Conservation (phyloP, 768 basidiomycete genomes). For the Lactarius hatsudake region DNA sequence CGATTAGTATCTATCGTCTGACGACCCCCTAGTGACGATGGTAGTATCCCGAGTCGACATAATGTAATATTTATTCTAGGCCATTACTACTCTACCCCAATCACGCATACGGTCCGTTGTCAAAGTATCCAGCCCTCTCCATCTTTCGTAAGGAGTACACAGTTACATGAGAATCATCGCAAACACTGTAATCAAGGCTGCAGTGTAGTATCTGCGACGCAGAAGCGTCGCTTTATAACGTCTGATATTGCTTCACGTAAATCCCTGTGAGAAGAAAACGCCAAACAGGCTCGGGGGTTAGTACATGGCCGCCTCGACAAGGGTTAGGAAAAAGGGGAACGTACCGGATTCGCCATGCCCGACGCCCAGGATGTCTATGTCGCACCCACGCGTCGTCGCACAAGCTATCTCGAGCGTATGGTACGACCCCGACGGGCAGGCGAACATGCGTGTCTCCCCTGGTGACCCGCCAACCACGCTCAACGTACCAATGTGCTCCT, state of each 20-base stretch:
- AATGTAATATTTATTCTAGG: background rate
- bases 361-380: background rate
- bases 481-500: background rate
- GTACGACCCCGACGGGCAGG: conserved; percentile 5
- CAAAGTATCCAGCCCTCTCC: background rate
- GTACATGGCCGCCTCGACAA: background rate
- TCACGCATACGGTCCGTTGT: background rate
- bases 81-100: background rate
- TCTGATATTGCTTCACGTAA: conserved; percentile 4
- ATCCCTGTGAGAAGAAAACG: background rate
- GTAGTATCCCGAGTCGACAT: background rate
- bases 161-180: background rate
- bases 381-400: background rate
- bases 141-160: background rate
- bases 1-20: background rate
- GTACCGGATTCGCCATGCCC: background rate
- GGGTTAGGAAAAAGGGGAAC: background rate
- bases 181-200: background rate
- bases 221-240: background rate
- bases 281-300: background rate
- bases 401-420: conserved; percentile 13
- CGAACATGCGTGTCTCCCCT: background rate
- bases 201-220: background rate
- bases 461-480: background rate
- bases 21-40: background rate